Evolutionary conservation across 2,329 filamentous ascomycete species (phyloP).

Genomic region (Aspergillus persii): DNA sequence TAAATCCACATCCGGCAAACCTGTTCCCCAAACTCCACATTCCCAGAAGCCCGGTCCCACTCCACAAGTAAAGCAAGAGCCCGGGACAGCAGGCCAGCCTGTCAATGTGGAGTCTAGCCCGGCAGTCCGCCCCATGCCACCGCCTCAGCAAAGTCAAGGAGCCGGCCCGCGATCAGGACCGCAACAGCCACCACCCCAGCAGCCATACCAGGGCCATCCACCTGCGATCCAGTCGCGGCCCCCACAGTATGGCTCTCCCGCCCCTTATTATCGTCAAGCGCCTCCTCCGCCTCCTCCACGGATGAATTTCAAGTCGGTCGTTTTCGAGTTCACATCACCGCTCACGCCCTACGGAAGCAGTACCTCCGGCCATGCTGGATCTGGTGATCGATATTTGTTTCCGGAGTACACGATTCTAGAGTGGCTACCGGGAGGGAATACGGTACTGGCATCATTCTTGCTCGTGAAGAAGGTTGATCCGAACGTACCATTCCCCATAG

Average conservation of each 20-base stretch:
- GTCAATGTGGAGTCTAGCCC: slow-evolving; percentile 16
- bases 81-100: slow-evolving; percentile 14
- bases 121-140: slow-evolving; percentile 23
- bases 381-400: slow-evolving; percentile 49
- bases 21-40: slow-evolving; percentile 15
- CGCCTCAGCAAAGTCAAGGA: slow-evolving; percentile 18
- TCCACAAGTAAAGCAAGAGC: slow-evolving; percentile 31
- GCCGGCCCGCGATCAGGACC: slow-evolving; percentile 26
- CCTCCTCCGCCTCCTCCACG: slow-evolving; percentile 36
- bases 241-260: slow-evolving; percentile 32
- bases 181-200: slow-evolving; percentile 33
- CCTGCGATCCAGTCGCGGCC: slow-evolving; percentile 38
- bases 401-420: slow-evolving; percentile 50
- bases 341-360: slow-evolving; percentile 42
- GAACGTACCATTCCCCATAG: slow-evolving; percentile 38
- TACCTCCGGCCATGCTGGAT: slow-evolving; percentile 40
- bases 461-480: slow-evolving; percentile 44
- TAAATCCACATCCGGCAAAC: slow-evolving; percentile 3
- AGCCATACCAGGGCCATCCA: slow-evolving; percentile 30
- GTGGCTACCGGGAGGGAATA: slow-evolving; percentile 45
- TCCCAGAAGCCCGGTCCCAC: slow-evolving; percentile 15
- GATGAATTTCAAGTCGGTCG: slow-evolving; percentile 45
- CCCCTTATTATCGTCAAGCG: slow-evolving; percentile 33
- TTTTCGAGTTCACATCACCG: slow-evolving; percentile 48
- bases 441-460: slow-evolving; percentile 49